Base-by-base conservation (phyloP, 2,329 filamentous ascomycete genomes). In the Mollisia scopiformis region DNA sequence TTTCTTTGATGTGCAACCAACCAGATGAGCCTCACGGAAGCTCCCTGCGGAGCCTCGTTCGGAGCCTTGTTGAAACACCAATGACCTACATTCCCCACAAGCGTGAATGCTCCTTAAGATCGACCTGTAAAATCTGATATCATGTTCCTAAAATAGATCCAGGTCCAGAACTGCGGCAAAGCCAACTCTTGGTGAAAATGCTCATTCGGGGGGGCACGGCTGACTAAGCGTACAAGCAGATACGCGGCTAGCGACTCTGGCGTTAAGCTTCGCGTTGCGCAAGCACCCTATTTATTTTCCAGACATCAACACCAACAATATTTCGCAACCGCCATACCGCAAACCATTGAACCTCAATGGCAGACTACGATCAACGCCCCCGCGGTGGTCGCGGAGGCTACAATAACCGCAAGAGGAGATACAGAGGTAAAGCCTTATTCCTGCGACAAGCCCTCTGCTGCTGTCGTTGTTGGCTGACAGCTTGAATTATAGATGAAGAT, bases 331-430 rank as follows among this genome's bases (percentile, higher is more conserved):
- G 33, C 37, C 31, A 19, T 7, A 30, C 41, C 53, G 21, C 33
- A 64, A 54, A 35, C 37, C 53, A 30, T 47, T 31, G 31, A 55
- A 58, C 51, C 52, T 64, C 28, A 43, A 84, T 85, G 83, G 79
- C 80, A 57, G 83, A 85, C 63, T 79, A 81, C 69, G 81, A 84
- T 64, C 76, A 69, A 41, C 66, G 73, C 66, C 68, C 68, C 21
- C 67, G 72, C 28, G 69, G 71, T 59, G 69, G 70, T n/a, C 64
- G 69, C 21, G 69, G 71, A 61, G 79, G 84, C 61, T 80, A 84
- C 62, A 77, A 83, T 74, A 86, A 85, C 70, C 87, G 90, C 75
- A 96, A 96, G 79, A 84, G 90, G 71, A 85, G 92, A 73, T 89
- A 88, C 73, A 84, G 91, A 90, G 92, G 92, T 93, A 75, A 68